A percentile compares a stretch with the other conserved stretches of the same genome.
These are phyloP conservation scores for Myriosclerotinia curreyana DNA, from an alignment of 2,329 filamentous ascomycete genomes.

Conservation along the genomic window DNA sequence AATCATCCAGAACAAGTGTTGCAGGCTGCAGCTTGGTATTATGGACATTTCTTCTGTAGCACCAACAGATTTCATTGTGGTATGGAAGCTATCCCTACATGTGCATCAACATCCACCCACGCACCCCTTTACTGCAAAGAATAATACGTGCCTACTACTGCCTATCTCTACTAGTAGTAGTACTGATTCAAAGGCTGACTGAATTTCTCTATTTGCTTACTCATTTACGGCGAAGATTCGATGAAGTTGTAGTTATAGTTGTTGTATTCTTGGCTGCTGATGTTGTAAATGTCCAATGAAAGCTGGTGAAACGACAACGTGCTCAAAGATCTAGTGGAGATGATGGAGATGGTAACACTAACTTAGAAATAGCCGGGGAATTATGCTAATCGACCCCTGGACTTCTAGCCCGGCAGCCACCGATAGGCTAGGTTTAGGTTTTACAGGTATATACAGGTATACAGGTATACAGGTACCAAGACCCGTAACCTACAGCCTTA, in stretches of 20 bases:
- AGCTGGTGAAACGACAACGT: constrained; percentile 16
- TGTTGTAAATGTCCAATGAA: constrained; percentile 16
- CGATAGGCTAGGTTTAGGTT: not conserved
- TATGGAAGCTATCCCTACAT: not conserved
- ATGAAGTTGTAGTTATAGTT: no score
- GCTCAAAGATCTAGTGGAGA: constrained; percentile 10
- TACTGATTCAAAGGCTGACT: not conserved
- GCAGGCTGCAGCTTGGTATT: not conserved
- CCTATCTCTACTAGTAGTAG: not conserved
- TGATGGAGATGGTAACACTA: no score
- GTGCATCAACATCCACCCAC: not conserved
- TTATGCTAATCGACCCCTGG: not conserved
- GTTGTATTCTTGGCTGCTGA: constrained; percentile 21
- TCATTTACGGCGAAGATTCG: not conserved
- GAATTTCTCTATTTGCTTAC: not conserved
- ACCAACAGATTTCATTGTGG: not conserved
- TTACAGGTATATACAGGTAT: no score
- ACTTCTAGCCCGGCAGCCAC: not conserved
- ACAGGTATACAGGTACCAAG: no score
- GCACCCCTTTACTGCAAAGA: constrained; percentile 6
- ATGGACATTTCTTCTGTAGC: not conserved
- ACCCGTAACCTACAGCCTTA: no score
- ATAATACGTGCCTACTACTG: not conserved
- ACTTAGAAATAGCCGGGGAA: not conserved
- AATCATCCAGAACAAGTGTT: not conserved